These are phyloP conservation scores for Hymenochaete sp. DNA, from an alignment of 1,284 basidiomycete genomes.

Conservation along the genomic window DNA sequence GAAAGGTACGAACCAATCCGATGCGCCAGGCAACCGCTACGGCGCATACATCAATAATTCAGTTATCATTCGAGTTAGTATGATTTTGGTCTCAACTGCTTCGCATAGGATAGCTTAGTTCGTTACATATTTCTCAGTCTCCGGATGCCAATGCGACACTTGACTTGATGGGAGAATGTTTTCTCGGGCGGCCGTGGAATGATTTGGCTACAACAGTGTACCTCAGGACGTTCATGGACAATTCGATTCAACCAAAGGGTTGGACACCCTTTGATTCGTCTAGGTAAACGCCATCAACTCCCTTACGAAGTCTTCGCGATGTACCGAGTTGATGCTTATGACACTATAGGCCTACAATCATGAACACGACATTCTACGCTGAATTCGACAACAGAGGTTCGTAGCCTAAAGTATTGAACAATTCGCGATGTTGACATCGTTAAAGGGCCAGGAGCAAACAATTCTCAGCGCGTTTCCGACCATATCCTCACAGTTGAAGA, in stretches of 20 bases:
- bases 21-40: slow-evolving; percentile 45
- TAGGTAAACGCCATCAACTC: slow-evolving; percentile 25
- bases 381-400: slow-evolving; percentile 48
- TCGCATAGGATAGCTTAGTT: neutral
- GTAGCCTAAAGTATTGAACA: slow-evolving; percentile 3
- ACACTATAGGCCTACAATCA: slow-evolving; percentile 34
- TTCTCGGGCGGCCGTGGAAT: slow-evolving; percentile 58
- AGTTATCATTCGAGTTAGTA: slow-evolving; percentile 45
- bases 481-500: slow-evolving; percentile 37
- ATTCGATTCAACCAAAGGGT: slow-evolving; percentile 42
- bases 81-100: neutral
- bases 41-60: slow-evolving; percentile 56
- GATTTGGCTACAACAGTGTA: slow-evolving; percentile 47
- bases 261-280: slow-evolving; percentile 43
- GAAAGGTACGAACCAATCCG: slow-evolving; percentile 47
- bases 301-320: neutral
- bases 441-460: slow-evolving; percentile 48
- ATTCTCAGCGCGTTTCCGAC: slow-evolving; percentile 36
- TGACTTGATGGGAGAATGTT: slow-evolving; percentile 39
- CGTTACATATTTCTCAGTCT: slow-evolving; percentile 41
- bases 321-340: neutral
- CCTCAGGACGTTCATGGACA: slow-evolving; percentile 50
- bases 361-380: slow-evolving; percentile 51
- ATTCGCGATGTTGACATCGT: neutral
- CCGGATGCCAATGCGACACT: slow-evolving; percentile 48